phyloP scores from a whole-genome alignment of 371 early-diverging fungal species.

The Mortierella sp. region DNA sequence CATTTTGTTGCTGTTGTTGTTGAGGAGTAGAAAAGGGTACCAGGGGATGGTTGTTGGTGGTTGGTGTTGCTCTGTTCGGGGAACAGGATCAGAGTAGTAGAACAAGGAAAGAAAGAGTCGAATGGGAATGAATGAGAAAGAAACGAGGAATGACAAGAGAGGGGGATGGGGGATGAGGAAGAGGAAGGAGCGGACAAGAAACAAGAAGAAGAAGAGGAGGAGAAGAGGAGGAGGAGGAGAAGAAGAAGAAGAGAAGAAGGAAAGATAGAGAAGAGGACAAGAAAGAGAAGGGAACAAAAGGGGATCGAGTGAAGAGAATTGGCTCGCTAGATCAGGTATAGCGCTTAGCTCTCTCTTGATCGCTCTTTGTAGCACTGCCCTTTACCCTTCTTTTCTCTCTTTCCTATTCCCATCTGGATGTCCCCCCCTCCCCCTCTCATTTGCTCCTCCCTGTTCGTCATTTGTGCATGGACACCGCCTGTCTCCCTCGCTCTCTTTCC shows the following conservation, averaged over 20 bases:
- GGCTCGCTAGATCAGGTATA: too few relatives aligned
- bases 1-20: slow-evolving; percentile 16
- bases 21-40: neutral
- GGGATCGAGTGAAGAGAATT: neutral
- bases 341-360: neutral
- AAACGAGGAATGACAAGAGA: neutral
- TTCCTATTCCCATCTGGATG: neutral
- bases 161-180: neutral
- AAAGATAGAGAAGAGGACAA: neutral
- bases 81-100: too few relatives aligned
- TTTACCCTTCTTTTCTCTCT: neutral
- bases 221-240: neutral
- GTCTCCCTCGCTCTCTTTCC: neutral
- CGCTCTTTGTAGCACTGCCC: neutral
- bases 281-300: neutral
- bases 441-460: neutral
- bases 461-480: neutral
- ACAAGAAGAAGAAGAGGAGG: slow-evolving; percentile 10
- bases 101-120: neutral
- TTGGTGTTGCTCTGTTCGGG: neutral
- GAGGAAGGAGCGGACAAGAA: neutral
- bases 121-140: slow-evolving; percentile 5
- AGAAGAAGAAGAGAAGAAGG: neutral
- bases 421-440: neutral
- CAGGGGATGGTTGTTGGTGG: neutral